These are phyloP conservation scores for Kwoniella newhampshirensis DNA, from an alignment of 768 basidiomycete genomes.

Conservation along the genomic window DNA sequence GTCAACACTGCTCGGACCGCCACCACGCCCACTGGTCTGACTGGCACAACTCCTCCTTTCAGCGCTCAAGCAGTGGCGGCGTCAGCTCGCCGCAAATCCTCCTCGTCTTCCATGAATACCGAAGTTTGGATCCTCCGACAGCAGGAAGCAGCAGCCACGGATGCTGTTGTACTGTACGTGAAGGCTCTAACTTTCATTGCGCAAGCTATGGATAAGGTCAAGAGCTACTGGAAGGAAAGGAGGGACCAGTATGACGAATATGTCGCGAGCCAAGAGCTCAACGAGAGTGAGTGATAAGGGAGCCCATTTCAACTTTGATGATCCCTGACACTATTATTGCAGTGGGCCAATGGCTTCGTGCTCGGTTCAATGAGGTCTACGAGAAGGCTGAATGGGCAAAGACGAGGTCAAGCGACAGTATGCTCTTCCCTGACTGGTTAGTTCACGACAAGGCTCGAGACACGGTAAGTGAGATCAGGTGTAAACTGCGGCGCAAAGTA, in stretches of 20 bases:
- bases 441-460: constrained; percentile 88
- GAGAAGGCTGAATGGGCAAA: constrained; percentile 72
- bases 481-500: not conserved
- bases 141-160: constrained; percentile 45
- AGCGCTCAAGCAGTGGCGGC: constrained; percentile 11
- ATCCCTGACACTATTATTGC: no score
- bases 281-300: constrained; percentile 58
- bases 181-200: constrained; percentile 78
- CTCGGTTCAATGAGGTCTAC: constrained; percentile 89
- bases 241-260: constrained; percentile 17
- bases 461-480: constrained; percentile 61
- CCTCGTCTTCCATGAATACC: constrained; percentile 42
- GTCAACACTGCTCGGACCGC: constrained; percentile 12
- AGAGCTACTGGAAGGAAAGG: constrained; percentile 57
- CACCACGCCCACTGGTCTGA: constrained; percentile 5
- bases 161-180: constrained; percentile 50
- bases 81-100: constrained; percentile 41
- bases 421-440: constrained; percentile 83
- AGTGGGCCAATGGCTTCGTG: constrained; percentile 78
- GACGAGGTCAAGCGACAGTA: constrained; percentile 59
- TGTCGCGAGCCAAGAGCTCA: constrained; percentile 56
- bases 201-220: constrained; percentile 81
- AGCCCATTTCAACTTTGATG: no score
- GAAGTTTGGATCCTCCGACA: constrained; percentile 34
- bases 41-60: constrained; percentile 26